Percentiles rank a stretch among this genome's conserved stretches.
Evolutionary conservation across 1,284 basidiomycete genomes (phyloP).

Genomic region (Austroboletus olivaceoglutinosus): DNA sequence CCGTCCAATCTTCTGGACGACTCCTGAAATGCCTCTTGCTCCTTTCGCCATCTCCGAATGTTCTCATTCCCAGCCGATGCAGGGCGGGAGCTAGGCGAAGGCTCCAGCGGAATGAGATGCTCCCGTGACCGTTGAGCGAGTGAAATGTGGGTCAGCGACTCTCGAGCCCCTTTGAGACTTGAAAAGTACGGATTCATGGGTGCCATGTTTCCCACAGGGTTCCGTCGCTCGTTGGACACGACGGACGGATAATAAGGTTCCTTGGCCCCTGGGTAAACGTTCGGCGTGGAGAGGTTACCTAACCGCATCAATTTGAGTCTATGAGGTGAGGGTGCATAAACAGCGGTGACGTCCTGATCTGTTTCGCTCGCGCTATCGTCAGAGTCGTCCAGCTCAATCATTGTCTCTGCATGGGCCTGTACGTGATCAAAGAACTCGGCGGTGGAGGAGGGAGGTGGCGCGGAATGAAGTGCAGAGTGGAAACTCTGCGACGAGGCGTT

Average conservation of each 20-base stretch:
- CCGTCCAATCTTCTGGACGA: slow-evolving; percentile 65
- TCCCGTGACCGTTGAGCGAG: slow-evolving; percentile 33
- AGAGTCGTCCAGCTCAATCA: slow-evolving; percentile 61
- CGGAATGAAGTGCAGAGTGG: slow-evolving; percentile 46
- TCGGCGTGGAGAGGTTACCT: slow-evolving; percentile 39
- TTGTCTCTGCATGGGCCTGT: slow-evolving; percentile 62
- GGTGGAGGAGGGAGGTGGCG: slow-evolving; percentile 57
- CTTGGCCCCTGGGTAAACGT: slow-evolving; percentile 31
- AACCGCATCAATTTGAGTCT: slow-evolving; percentile 40
- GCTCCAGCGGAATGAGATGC: slow-evolving; percentile 19
- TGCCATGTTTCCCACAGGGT: slow-evolving; percentile 38
- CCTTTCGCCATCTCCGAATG: slow-evolving; percentile 35
- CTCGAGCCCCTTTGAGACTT: slow-evolving; percentile 27
- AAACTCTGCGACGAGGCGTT: slow-evolving; percentile 39
- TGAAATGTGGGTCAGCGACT: slow-evolving; percentile 32
- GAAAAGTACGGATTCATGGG: slow-evolving; percentile 31
- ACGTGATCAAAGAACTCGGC: slow-evolving; percentile 73
- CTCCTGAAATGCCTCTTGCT: slow-evolving; percentile 47
- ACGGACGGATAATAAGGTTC: slow-evolving; percentile 33
- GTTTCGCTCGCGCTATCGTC: slow-evolving; percentile 35
- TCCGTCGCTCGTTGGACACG: slow-evolving; percentile 31
- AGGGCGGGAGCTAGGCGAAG: slow-evolving; percentile 19
- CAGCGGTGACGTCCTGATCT: slow-evolving; percentile 29
- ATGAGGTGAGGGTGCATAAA: slow-evolving; percentile 27
- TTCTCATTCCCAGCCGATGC: slow-evolving; percentile 31